Conservation (phyloP, 1,139 yeast species). For the Candida tropicalis region DNA sequence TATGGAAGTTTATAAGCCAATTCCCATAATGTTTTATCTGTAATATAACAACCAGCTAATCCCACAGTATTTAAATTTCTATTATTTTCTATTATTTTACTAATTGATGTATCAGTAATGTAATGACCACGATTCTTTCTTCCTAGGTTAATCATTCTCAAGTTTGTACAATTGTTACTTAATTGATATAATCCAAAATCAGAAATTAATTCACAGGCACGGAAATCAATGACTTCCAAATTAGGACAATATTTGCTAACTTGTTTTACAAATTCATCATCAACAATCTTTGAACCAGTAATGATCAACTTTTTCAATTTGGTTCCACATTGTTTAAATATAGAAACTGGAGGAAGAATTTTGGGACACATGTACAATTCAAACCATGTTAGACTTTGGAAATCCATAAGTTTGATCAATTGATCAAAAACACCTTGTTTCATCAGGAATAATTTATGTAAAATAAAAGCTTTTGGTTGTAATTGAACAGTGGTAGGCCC, state of each 20-base stretch:
- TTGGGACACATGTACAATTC: constrained; percentile 86
- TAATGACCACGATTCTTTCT: constrained; percentile 69
- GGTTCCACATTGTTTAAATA: constrained; percentile 35
- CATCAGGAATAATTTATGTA: constrained; percentile 39
- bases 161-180: constrained; percentile 58
- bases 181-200: constrained; percentile 74
- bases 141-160: constrained; percentile 72
- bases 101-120: constrained; percentile 72
- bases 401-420: constrained; percentile 32
- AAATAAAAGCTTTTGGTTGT: constrained; percentile 36
- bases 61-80: constrained; percentile 72
- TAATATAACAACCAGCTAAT: constrained; percentile 81
- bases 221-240: constrained; percentile 66
- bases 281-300: constrained; percentile 73
- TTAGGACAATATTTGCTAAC: constrained; percentile 61
- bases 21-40: constrained; percentile 82
- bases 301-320: constrained; percentile 60
- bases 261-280: constrained; percentile 57
- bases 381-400: constrained; percentile 59
- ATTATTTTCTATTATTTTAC: constrained; percentile 56
- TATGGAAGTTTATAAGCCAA: constrained; percentile 59
- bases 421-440: constrained; percentile 31
- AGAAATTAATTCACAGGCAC: constrained; percentile 82
- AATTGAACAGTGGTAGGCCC: constrained; percentile 11
- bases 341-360: constrained; percentile 55